phyloP scores from a whole-genome alignment of 108 stramenopile genomes.

The Nannochloropsis gaditana region DNA sequence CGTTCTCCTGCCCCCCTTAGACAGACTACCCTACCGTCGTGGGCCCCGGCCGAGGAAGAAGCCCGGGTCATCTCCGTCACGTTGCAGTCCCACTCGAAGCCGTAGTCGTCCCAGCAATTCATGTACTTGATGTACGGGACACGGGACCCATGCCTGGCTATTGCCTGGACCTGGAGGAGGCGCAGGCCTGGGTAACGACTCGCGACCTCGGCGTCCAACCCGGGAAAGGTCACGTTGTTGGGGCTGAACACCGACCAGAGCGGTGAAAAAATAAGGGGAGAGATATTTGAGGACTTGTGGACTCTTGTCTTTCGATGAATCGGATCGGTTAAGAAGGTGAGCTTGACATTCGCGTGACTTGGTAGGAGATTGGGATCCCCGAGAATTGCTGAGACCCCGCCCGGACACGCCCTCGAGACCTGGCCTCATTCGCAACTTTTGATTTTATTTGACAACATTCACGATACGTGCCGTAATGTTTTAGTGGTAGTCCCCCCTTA shows the following conservation, averaged over 20 bases:
- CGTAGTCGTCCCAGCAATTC: conserved; percentile 35
- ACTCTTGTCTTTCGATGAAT: too few relatives aligned
- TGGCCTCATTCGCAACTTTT: too few relatives aligned
- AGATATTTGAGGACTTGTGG: too few relatives aligned
- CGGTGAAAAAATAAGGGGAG: too few relatives aligned
- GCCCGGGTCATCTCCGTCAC: conserved; percentile 22
- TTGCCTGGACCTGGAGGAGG: conserved; percentile 28
- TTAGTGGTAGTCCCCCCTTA: too few relatives aligned
- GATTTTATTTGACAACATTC: too few relatives aligned
- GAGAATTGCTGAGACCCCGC: too few relatives aligned
- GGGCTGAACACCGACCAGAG: background rate
- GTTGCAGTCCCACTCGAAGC: conserved; percentile 35
- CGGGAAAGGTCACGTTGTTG: conserved; percentile 13
- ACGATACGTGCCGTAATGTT: too few relatives aligned
- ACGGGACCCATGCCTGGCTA: conserved; percentile 30
- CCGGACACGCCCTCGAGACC: too few relatives aligned
- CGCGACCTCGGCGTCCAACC: background rate
- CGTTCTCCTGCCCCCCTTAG: background rate
- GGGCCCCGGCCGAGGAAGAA: background rate
- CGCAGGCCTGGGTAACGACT: background rate
- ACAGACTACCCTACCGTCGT: background rate
- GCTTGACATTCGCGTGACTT: too few relatives aligned
- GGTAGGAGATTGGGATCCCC: too few relatives aligned
- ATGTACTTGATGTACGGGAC: conserved; percentile 27
- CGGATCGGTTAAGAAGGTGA: too few relatives aligned